Percentiles rank a stretch among this genome's conserved stretches.
These are phyloP conservation scores for Fusarium miscanthi DNA, from an alignment of 2,329 filamentous ascomycete species.

Conservation along the genomic window DNA sequence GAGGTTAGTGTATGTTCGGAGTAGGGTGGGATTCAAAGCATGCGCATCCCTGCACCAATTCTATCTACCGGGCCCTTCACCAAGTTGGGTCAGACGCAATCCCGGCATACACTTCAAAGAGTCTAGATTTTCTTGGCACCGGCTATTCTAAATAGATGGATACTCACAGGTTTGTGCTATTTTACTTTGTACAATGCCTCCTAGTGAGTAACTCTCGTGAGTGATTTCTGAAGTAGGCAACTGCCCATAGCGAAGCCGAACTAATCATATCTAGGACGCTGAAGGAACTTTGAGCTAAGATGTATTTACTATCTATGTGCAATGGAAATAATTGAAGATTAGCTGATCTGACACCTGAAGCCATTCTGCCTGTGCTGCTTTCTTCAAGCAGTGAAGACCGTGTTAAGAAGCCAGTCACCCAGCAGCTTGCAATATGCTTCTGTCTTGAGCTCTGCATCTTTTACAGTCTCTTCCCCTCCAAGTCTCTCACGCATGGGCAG, in stretches of 20 bases:
- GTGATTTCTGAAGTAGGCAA: neutral
- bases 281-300: too few relatives aligned
- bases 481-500: neutral
- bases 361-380: neutral
- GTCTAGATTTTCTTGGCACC: neutral
- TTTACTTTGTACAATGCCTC: too few relatives aligned
- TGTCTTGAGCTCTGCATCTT: neutral
- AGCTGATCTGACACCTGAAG: neutral
- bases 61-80: neutral
- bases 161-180: neutral
- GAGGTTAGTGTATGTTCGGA: neutral
- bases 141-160: neutral
- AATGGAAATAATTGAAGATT: accelerated
- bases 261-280: accelerated
- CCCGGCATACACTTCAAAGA: too few relatives aligned
- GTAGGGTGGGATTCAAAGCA: neutral
- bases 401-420: neutral
- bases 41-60: neutral
- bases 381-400: neutral
- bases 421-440: neutral
- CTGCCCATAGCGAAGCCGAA: accelerated
- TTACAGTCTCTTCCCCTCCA: neutral
- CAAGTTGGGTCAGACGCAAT: neutral
- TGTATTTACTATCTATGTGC: neutral
- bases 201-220: neutral